phyloP scores from a whole-genome alignment of 2,329 filamentous ascomycete species.

The Colletotrichum sp. region DNA sequence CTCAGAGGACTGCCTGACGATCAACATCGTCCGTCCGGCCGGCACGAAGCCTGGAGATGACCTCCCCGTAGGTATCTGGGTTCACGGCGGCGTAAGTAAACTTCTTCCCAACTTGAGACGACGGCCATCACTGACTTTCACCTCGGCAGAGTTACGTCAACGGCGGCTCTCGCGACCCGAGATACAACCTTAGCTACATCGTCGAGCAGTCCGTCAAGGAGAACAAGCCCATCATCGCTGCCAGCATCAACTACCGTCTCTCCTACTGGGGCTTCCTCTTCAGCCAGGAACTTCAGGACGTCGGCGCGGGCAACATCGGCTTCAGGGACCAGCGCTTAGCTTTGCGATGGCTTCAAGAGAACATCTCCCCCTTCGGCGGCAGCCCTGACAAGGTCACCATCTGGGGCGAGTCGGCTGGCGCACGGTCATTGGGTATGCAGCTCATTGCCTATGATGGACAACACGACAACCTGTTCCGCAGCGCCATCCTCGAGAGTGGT shows the following conservation, averaged over 20 bases:
- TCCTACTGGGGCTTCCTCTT: slow-evolving; percentile 67
- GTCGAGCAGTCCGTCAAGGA: slow-evolving; percentile 39
- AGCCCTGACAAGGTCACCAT: slow-evolving; percentile 69
- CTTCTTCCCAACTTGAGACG: neutral
- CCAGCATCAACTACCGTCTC: slow-evolving; percentile 69
- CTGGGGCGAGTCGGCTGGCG: slow-evolving; percentile 65
- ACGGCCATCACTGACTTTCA: neutral
- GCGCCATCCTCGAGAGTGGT: slow-evolving; percentile 68
- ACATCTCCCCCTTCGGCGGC: slow-evolving; percentile 69
- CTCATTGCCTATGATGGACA: slow-evolving; percentile 67
- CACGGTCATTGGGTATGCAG: slow-evolving; percentile 67
- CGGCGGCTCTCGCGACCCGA: slow-evolving; percentile 17
- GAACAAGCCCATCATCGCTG: slow-evolving; percentile 64
- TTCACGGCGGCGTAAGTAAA: slow-evolving; percentile 54
- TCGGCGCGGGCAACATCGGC: slow-evolving; percentile 63
- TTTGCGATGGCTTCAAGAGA: slow-evolving; percentile 67
- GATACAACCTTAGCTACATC: slow-evolving; percentile 39
- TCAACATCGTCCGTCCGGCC: slow-evolving; percentile 54
- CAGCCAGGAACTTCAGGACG: slow-evolving; percentile 58
- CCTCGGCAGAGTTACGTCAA: slow-evolving; percentile 36
- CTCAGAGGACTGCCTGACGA: slow-evolving; percentile 57
- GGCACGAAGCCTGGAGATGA: slow-evolving; percentile 45
- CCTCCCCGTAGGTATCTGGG: slow-evolving; percentile 63
- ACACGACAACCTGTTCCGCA: slow-evolving; percentile 67
- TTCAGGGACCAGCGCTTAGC: slow-evolving; percentile 65